A percentile compares a stretch with the other conserved stretches of the same genome.
These are phyloP conservation scores for Penicillium sp. DNA, from an alignment of 2,329 filamentous ascomycete genomes.

Conservation along the genomic window DNA sequence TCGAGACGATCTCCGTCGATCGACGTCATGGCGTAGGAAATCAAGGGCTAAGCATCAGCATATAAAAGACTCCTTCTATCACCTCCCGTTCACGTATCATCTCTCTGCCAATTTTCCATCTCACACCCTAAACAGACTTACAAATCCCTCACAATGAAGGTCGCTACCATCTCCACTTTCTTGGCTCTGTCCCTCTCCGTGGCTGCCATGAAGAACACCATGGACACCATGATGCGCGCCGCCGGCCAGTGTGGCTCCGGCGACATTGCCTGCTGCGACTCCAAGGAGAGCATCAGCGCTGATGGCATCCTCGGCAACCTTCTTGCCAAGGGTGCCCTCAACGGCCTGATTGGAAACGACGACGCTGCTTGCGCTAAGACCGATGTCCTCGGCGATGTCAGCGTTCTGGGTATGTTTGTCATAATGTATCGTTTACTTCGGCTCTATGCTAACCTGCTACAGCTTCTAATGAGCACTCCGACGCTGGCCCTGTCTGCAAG, in stretches of 20 bases:
- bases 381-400: background rate
- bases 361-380: slow-evolving; percentile 2
- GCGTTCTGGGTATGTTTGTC: background rate
- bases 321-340: slow-evolving; percentile 3
- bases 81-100: background rate
- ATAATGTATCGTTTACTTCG: background rate
- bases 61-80: slow-evolving; percentile 1
- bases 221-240: background rate
- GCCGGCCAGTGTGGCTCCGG: background rate
- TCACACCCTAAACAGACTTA: background rate
- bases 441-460: background rate
- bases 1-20: background rate
- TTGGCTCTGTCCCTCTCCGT: background rate
- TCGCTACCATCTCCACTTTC: background rate
- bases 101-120: background rate
- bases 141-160: background rate
- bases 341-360: slow-evolving; percentile 4
- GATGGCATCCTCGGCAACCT: slow-evolving; percentile 2
- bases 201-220: background rate
- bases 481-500: background rate
- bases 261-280: slow-evolving; percentile 3
- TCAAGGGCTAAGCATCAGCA: background rate
- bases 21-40: background rate
- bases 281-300: background rate
- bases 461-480: background rate